Percentiles rank a stretch among this genome's conserved stretches.
These are phyloP conservation scores for Halophytophthora batemanensis DNA, from an alignment of 352 stramenopile genomes.

Conservation along the genomic window DNA sequence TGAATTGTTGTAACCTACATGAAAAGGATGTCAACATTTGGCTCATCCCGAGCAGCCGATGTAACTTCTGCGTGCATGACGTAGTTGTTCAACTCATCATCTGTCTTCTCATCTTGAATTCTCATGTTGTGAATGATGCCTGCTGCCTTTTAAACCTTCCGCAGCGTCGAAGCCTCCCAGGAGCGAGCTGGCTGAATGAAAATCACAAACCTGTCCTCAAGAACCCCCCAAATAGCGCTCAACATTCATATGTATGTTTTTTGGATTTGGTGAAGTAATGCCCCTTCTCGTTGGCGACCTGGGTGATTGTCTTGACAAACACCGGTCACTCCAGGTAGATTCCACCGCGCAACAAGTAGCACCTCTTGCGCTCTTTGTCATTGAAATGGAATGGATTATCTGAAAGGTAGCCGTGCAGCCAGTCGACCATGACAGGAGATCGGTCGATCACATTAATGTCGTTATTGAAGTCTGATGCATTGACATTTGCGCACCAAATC, in stretches of 20 bases:
- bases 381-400: constrained; percentile 9
- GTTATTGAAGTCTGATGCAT: constrained; percentile 23
- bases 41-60: background rate
- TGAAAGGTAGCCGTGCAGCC: constrained; percentile 6
- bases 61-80: background rate
- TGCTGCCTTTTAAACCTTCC: constrained; percentile 5
- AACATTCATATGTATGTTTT: constrained; percentile 24
- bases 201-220: constrained; percentile 6
- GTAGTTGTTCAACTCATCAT: background rate
- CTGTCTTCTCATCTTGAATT: constrained; percentile 5
- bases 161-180: background rate
- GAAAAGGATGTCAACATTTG: background rate
- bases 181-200: background rate
- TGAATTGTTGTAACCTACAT: background rate
- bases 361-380: constrained; percentile 3
- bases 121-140: constrained; percentile 24
- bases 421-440: constrained; percentile 18
- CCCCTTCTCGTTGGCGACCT: constrained; percentile 5
- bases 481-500: constrained; percentile 27
- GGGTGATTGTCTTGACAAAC: constrained; percentile 23
- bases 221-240: constrained; percentile 28
- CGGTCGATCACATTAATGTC: constrained; percentile 29
- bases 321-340: constrained; percentile 22
- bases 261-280: constrained; percentile 15
- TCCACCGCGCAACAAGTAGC: constrained; percentile 24